Conservation (phyloP, 768 basidiomycete species). For the Favolaschia claudopus region DNA sequence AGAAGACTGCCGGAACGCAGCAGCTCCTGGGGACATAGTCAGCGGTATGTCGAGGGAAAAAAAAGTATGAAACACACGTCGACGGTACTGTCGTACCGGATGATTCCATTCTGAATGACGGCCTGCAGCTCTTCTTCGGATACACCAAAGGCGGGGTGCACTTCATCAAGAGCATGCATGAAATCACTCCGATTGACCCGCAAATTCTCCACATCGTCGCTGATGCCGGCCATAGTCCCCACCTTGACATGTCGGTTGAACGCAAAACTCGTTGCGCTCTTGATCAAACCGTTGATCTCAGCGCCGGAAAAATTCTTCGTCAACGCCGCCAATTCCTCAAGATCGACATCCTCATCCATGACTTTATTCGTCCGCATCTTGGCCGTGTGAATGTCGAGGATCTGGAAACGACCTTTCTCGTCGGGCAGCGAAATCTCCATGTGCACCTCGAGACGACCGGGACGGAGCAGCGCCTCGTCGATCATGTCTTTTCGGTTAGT, state of each 20-base stretch:
- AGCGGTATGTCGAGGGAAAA: slow-evolving; percentile 6
- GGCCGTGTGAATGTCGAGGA: slow-evolving; percentile 91
- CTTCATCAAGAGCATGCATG: slow-evolving; percentile 89
- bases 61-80: slow-evolving; percentile 75
- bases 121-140: slow-evolving; percentile 94
- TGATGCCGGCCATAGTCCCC: slow-evolving; percentile 96
- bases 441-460: slow-evolving; percentile 98
- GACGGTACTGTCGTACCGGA: slow-evolving; percentile 78
- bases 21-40: slow-evolving; percentile 66
- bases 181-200: slow-evolving; percentile 90
- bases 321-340: slow-evolving; percentile 77
- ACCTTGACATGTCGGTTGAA: slow-evolving; percentile 97
- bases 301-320: slow-evolving; percentile 99
- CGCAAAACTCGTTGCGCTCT: slow-evolving; percentile 98
- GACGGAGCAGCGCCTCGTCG: slow-evolving; percentile 95
- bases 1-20: slow-evolving; percentile 87
- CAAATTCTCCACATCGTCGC: slow-evolving; percentile 93
- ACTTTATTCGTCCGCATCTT: slow-evolving; percentile 94
- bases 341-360: slow-evolving; percentile 86
- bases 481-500: slow-evolving; percentile 99
- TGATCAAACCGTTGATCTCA: slow-evolving; percentile 94
- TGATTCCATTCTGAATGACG: slow-evolving; percentile 96
- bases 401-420: slow-evolving; percentile 90
- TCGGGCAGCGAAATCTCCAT: slow-evolving; percentile 99
- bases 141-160: slow-evolving; percentile 96